Evolutionary conservation across 495 filamentous ascomycete species (phyloP).

Genomic region (Aspergillus haitiensis): DNA sequence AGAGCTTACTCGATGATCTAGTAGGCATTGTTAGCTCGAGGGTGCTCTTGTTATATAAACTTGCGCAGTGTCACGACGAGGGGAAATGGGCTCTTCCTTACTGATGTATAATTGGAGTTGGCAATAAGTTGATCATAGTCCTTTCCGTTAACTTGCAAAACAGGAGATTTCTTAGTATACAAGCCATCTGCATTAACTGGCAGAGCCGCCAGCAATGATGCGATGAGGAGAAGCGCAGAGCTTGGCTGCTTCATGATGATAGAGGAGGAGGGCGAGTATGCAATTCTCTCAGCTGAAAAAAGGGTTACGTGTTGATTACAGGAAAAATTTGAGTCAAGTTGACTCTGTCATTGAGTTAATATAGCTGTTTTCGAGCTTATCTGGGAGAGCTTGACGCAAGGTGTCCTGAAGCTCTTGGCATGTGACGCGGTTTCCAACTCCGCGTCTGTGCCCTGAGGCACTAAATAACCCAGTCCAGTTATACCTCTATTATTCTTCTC

Average conservation of each 20-base stretch:
- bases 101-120: slow-evolving; percentile 86
- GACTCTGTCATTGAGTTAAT: slow-evolving; percentile 1
- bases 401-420: slow-evolving; percentile 54
- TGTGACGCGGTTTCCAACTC: slow-evolving; percentile 30
- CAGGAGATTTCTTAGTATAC: slow-evolving; percentile 84
- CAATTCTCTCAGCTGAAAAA: neutral
- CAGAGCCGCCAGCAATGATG: slow-evolving; percentile 57
- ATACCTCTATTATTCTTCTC: no score
- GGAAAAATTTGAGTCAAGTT: no score
- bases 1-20: slow-evolving; percentile 68
- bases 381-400: slow-evolving; percentile 36
- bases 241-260: slow-evolving; percentile 27
- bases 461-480: neutral
- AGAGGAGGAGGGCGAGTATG: neutral
- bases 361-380: slow-evolving; percentile 8
- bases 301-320: no score
- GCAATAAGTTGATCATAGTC: slow-evolving; percentile 82
- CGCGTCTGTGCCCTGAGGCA: slow-evolving; percentile 3
- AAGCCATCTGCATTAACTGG: slow-evolving; percentile 66
- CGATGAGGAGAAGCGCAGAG: slow-evolving; percentile 44
- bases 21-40: slow-evolving; percentile 25
- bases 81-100: slow-evolving; percentile 47
- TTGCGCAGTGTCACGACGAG: neutral
- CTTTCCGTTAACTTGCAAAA: slow-evolving; percentile 81
- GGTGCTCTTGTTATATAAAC: slow-evolving; percentile 4